Evolutionary conservation across 345 rosid species (phyloP).

Genomic region (thale cress (Arabidopsis thaliana)): DNA sequence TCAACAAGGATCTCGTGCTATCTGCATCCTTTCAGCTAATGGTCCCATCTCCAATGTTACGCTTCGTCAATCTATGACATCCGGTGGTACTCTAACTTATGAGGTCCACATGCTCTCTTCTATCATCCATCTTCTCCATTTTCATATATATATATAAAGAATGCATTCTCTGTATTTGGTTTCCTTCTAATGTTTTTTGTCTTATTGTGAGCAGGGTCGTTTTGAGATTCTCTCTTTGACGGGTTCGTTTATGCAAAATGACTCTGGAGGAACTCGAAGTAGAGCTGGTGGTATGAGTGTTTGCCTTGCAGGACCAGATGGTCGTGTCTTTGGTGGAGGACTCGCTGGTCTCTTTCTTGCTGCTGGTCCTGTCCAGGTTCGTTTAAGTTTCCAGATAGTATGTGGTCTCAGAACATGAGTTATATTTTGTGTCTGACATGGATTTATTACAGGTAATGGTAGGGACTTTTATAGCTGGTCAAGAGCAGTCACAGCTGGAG

Average conservation of each 20-base stretch:
- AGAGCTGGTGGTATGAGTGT: slow-evolving; percentile 98
- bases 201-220: slow-evolving; percentile 63
- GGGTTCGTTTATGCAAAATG: slow-evolving; percentile 82
- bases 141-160: not conserved
- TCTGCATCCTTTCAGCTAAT: slow-evolving; percentile 88
- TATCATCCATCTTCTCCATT: not conserved
- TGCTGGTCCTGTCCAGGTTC: slow-evolving; percentile 95
- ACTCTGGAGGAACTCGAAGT: slow-evolving; percentile 74
- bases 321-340: slow-evolving; percentile 97
- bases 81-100: slow-evolving; percentile 90
- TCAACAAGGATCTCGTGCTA: slow-evolving; percentile 84
- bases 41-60: slow-evolving; percentile 94
- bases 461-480: slow-evolving; percentile 46
- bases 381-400: not conserved
- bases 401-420: not conserved
- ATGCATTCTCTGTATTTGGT: not conserved
- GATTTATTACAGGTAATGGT: slow-evolving; percentile 39
- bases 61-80: slow-evolving; percentile 81
- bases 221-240: slow-evolving; percentile 96
- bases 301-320: slow-evolving; percentile 90
- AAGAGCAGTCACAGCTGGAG: slow-evolving; percentile 40
- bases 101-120: slow-evolving; percentile 58
- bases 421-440: not conserved
- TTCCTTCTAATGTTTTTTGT: slow-evolving; percentile 20
- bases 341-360: slow-evolving; percentile 91